Evolutionary conservation across 768 basidiomycete species (phyloP).

Genomic region (Suillus plorans): DNA sequence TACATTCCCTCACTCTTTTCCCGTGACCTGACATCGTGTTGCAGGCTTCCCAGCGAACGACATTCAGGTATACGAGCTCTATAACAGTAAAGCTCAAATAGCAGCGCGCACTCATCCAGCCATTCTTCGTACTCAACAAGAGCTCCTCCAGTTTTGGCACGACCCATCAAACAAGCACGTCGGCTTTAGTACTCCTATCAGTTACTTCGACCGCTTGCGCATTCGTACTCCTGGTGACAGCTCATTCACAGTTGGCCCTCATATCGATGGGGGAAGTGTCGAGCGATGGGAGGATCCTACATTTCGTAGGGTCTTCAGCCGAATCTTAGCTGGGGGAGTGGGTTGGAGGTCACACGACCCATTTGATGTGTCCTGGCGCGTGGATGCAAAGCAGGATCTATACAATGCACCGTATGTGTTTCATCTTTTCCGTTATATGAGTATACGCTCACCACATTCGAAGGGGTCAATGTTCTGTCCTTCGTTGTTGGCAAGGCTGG

Average conservation of each 20-base stretch:
- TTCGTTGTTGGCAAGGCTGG: conserved; percentile 62
- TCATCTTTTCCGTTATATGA: conserved; percentile 8
- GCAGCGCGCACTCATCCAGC: conserved; percentile 67
- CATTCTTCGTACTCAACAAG: conserved; percentile 54
- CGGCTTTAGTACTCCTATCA: conserved; percentile 57
- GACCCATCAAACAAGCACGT: conserved; percentile 39
- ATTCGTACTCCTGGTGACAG: conserved; percentile 72
- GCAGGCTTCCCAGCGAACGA: conserved; percentile 66
- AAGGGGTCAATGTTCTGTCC: conserved; percentile 54
- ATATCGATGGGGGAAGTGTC: conserved; percentile 51
- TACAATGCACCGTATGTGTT: conserved; percentile 56
- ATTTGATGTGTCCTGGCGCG: conserved; percentile 45
- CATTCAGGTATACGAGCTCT: conserved; percentile 73
- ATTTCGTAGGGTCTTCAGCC: conserved; percentile 40
- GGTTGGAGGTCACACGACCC: conserved; percentile 51
- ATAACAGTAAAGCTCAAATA: conserved; percentile 64
- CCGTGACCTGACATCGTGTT: background rate
- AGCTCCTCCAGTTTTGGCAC: conserved; percentile 61
- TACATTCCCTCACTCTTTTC: background rate
- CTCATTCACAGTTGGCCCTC: conserved; percentile 65
- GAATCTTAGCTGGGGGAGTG: conserved; percentile 43
- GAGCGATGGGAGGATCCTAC: conserved; percentile 56
- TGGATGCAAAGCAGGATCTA: conserved; percentile 57
- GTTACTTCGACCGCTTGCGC: conserved; percentile 75
- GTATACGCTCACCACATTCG: conserved; percentile 11